Percentiles rank a stretch among this genome's conserved stretches.
phyloP scores from a whole-genome alignment of 495 filamentous ascomycete genomes.

The Hypoxylon cercidicola region DNA sequence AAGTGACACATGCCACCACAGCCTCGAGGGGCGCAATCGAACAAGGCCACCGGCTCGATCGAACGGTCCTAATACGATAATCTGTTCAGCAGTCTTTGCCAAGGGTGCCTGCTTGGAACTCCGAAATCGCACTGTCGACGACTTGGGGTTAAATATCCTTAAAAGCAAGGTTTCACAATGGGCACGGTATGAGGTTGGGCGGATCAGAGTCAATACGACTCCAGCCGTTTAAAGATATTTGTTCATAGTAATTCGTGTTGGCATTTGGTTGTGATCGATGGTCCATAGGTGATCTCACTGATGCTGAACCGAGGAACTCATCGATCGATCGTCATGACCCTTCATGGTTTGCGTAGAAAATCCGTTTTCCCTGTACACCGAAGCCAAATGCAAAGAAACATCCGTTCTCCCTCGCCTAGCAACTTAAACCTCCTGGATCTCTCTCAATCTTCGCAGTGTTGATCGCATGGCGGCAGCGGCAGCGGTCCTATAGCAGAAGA shows the following conservation, averaged over 20 bases:
- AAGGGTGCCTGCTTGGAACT: slow-evolving; percentile 8
- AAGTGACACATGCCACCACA: slow-evolving; percentile 7
- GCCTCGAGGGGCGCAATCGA: neutral
- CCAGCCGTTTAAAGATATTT: slow-evolving; percentile 19
- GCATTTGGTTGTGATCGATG: slow-evolving; percentile 43
- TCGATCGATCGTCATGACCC: slow-evolving; percentile 40
- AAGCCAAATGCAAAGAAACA: slow-evolving; percentile 43
- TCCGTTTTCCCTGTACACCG: slow-evolving; percentile 41
- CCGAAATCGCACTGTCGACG: slow-evolving; percentile 17
- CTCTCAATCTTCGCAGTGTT: slow-evolving; percentile 95
- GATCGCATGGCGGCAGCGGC: slow-evolving; percentile 96
- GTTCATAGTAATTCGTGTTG: slow-evolving; percentile 42
- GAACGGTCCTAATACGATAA: neutral
- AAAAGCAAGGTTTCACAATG: slow-evolving; percentile 28
- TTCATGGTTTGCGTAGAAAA: slow-evolving; percentile 44
- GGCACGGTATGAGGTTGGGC: slow-evolving; percentile 18
- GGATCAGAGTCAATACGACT: slow-evolving; percentile 17
- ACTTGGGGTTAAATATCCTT: slow-evolving; percentile 7
- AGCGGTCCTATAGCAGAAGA: slow-evolving; percentile 73
- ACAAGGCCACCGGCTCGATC: slow-evolving; percentile 5
- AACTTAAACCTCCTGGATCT: slow-evolving; percentile 93
- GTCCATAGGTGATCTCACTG: slow-evolving; percentile 35
- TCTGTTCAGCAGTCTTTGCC: neutral
- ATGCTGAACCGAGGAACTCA: slow-evolving; percentile 31
- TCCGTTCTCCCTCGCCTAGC: slow-evolving; percentile 30